Base-by-base conservation (phyloP, 2,329 filamentous ascomycete genomes). In the Xylariaceae sp. region DNA sequence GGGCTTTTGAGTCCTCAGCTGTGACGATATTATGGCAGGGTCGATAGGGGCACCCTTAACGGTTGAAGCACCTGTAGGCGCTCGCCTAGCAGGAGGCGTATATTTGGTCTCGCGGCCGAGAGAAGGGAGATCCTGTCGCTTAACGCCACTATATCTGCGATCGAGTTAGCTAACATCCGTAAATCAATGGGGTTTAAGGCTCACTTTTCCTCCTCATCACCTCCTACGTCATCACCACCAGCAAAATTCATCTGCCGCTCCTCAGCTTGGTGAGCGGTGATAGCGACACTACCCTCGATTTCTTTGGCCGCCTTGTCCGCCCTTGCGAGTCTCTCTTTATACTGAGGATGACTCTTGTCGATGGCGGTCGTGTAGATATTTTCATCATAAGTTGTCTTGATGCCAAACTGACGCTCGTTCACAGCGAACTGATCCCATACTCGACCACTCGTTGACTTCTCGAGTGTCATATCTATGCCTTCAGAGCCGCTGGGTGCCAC, bases 311-410 rank as follows among this genome's bases (percentile, higher is more conserved):
- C 90, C 65, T 83, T 88, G 19, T 93, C 92, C 2, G 93, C 95
- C 31, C 87, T 84, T 3, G 90, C 92, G 67, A 90, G 82, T 63
- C 88, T 86, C 73, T 91, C 86, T 62, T 85, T 87, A 75, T 96
- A 97, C 51, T 89, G 82, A 1, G 95, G 93, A 67, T 96, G 87
- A 62, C 76, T 90, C 69, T 87, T 91, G 75, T 99, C 87, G 69
- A 99, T 96, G 36, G 85, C 78, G 8, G 95, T 99, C 1, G 95
- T 99, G 77, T 99, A 99, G 39, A 95, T 86, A 66, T 91, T 92
- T 75, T 98, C 95, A 69, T 98, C 87, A 72, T 98, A 99, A 67
- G 92, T 92, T 49, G 90, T 95, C 74, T 87, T 91, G 34, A 96
- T 77, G 31, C 95, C 95, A 70, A 96, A 98, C 26, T 92, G 85